These are phyloP conservation scores for Apodospora peruviana DNA, from an alignment of 495 filamentous ascomycete genomes.

Conservation along the genomic window DNA sequence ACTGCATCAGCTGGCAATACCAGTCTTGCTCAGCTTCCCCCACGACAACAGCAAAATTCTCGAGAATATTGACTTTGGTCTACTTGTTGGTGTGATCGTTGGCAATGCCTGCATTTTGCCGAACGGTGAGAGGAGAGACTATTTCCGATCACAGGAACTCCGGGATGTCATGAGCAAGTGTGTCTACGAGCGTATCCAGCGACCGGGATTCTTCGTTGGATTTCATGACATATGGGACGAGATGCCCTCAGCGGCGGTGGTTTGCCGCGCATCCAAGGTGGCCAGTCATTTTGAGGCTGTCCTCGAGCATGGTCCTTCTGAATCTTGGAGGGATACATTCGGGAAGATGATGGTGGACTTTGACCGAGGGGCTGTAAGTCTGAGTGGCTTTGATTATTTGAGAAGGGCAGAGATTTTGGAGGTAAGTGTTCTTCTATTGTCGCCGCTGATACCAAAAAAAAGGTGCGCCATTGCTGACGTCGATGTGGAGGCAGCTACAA, in stretches of 20 bases:
- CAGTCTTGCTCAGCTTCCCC: constrained; percentile 8
- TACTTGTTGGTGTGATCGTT: constrained; percentile 36
- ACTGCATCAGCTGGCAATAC: constrained; percentile 5
- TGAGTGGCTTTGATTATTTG: constrained; percentile 21
- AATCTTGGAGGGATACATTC: not conserved
- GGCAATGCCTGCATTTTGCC: constrained; percentile 46
- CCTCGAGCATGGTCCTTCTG: constrained; percentile 14
- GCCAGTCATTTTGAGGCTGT: constrained; percentile 21
- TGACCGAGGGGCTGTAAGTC: not conserved
- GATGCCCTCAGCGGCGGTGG: constrained; percentile 15
- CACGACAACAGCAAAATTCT: constrained; percentile 5
- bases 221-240: constrained; percentile 18
- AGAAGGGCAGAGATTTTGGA: constrained; percentile 16
- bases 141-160: constrained; percentile 39
- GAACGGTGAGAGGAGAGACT: constrained; percentile 44
- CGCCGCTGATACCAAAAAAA: not conserved
- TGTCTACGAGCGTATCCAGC: constrained; percentile 2
- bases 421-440: constrained; percentile 10
- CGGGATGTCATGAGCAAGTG: constrained; percentile 32
- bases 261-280: constrained; percentile 18
- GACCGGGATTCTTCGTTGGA: constrained; percentile 18
- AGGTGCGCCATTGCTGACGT: not conserved
- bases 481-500: constrained; percentile 12
- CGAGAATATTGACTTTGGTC: constrained; percentile 5
- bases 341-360: not conserved